These are phyloP conservation scores for Solanum chmielewskii DNA, from an alignment of 257 asterid species.

Conservation along the genomic window DNA sequence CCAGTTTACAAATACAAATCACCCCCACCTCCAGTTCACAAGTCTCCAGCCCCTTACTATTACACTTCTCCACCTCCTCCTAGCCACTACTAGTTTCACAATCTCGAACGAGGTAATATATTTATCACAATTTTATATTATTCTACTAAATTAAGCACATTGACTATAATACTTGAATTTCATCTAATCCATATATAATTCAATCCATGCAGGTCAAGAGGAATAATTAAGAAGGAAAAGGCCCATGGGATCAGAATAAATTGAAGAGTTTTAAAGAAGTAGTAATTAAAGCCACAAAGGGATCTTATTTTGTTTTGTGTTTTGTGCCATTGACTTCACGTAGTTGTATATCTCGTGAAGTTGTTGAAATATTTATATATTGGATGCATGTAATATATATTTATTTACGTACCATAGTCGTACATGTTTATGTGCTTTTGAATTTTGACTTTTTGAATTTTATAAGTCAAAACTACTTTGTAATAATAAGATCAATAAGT, in stretches of 20 bases:
- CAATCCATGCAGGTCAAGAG: not conserved
- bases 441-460: not conserved
- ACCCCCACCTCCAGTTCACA: not conserved
- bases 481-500: not conserved
- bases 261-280: not conserved
- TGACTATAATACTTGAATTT: not conserved
- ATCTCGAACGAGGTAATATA: not conserved
- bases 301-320: not conserved
- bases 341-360: not conserved
- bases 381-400: not conserved
- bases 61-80: conserved; percentile 17
- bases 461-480: not conserved
- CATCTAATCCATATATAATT: not conserved
- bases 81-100: conserved; percentile 2
- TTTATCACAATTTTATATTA: not conserved
- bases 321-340: conserved; percentile 8
- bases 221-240: not conserved
- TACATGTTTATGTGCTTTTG: not conserved
- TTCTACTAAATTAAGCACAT: not conserved
- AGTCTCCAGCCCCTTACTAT: not conserved
- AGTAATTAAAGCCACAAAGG: not conserved
- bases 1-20: not conserved
- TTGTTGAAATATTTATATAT: not conserved
- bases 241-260: not conserved
- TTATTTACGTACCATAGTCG: not conserved